Base-by-base conservation (phyloP, 2,329 filamentous ascomycete species). In the Metarhizium anisopliae region DNA sequence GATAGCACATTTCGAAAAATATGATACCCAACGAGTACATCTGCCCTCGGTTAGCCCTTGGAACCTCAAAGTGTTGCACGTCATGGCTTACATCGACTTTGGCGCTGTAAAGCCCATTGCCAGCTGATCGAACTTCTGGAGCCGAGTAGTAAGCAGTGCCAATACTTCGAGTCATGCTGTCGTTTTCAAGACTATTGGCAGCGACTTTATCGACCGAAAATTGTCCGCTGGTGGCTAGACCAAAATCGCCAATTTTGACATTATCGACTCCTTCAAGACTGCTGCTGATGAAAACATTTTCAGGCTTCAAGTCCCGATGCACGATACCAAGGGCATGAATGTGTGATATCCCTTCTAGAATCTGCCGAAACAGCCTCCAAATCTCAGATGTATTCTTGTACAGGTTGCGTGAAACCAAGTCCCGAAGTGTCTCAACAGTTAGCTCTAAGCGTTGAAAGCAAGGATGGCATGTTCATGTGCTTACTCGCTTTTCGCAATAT, bases 1-100 rank as follows among this genome's bases (percentile, higher is more conserved):
- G 72, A 60, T 85, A 92, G 65, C 89, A 95, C 94, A 99, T 99
- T 71, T 99, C 94, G 62, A 96, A 97, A 73, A 99, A 95, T 56
- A 99, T 97, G 60, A 99, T 89, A 0, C 94, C 94, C 47, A 99
- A 78, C 0, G 93, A 96, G 68, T 94, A 99, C 93, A 99, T 97
- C 80, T 85, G 55, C 10, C 7, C 1, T 29, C 25, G 43, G 20
- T 62, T 54, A 58, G 51, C n/a, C 11, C 20, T 16, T 20, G 18
- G 13, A 47, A 4, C 25, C 4, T 49, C 6, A 30, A 30, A 57
- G 7, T 51, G 38, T 49, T 35, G n/a, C 14, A 2, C 8, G 16
- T 25, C 25, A 11, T 11, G 45, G 77, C 84, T 76, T 71, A 86
- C 84, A 74, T 99, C 94, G 1, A 97, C 92, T 70, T 96, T 97